These are phyloP conservation scores for Bruguiera parviflora DNA, from an alignment of 345 rosid genomes.

Conservation along the genomic window DNA sequence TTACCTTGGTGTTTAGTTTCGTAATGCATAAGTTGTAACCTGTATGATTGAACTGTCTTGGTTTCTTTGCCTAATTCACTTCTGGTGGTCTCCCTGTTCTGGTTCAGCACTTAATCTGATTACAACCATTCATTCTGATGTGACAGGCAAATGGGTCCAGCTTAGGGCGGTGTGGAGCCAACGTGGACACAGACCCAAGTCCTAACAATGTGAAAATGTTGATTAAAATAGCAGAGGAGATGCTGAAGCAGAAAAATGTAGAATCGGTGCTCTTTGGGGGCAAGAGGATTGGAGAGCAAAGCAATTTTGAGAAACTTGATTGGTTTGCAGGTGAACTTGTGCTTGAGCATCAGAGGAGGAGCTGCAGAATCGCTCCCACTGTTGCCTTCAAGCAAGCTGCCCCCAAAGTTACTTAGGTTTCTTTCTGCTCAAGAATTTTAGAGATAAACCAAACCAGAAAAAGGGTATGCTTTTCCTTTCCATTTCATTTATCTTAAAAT, in stretches of 20 bases:
- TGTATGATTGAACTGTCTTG: not conserved
- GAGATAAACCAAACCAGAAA: constrained; percentile 9
- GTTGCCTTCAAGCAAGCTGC: constrained; percentile 88
- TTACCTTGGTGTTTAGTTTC: not conserved
- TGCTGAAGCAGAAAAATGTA: constrained; percentile 93
- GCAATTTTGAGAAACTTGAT: constrained; percentile 78
- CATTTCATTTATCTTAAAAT: not conserved
- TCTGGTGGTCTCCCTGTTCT: not conserved
- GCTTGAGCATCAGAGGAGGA: constrained; percentile 89
- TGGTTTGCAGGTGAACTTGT: constrained; percentile 88
- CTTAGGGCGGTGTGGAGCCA: constrained; percentile 54
- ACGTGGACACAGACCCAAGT: constrained; percentile 68
- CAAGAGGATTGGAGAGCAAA: constrained; percentile 67
- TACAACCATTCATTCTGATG: constrained; percentile 5
- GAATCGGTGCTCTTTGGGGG: constrained; percentile 90
- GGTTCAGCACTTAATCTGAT: not conserved
- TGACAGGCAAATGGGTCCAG: constrained; percentile 81
- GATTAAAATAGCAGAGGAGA: constrained; percentile 71
- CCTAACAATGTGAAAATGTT: constrained; percentile 69
- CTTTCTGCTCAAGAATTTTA: constrained; percentile 15
- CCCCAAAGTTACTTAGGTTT: constrained; percentile 32
- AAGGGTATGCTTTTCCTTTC: constrained; percentile 30
- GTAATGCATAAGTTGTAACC: too few relatives aligned
- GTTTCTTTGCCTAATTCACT: not conserved
- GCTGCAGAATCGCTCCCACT: constrained; percentile 91